These are phyloP conservation scores for Fusarium albidum DNA, from an alignment of 2,329 filamentous ascomycete species.

Conservation along the genomic window DNA sequence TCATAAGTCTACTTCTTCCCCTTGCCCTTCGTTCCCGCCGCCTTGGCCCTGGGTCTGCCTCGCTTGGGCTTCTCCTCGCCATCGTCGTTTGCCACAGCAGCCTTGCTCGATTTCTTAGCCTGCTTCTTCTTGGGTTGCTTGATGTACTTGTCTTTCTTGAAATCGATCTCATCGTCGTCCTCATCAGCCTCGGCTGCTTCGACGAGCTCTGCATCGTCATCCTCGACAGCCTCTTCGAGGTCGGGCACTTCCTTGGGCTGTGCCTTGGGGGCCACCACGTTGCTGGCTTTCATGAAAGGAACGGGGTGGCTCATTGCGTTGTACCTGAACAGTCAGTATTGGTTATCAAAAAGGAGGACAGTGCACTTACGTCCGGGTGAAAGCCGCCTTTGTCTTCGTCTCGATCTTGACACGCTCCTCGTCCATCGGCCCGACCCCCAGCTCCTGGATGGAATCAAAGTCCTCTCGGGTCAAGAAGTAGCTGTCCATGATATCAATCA, in stretches of 20 bases:
- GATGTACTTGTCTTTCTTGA: conserved; percentile 96
- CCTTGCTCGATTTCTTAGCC: conserved; percentile 54
- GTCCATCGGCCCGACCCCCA: conserved; percentile 86
- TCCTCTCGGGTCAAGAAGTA: conserved; percentile 96
- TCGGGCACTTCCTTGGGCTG: conserved; percentile 82
- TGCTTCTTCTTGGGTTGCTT: conserved; percentile 81
- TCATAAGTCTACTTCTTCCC: conserved; percentile 50
- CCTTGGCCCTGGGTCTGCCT: conserved; percentile 52
- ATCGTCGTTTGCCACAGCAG: conserved; percentile 55
- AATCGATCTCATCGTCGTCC: conserved; percentile 75
- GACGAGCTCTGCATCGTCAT: conserved; percentile 76
- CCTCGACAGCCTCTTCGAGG: conserved; percentile 94
- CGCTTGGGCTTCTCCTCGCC: conserved; percentile 59
- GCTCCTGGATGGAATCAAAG: conserved; percentile 90
- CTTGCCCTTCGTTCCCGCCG: conserved; percentile 54
- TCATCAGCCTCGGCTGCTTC: conserved; percentile 70
- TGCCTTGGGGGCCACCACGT: conserved; percentile 76
- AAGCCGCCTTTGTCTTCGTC: conserved; percentile 84
- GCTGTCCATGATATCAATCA: conserved; percentile 96
- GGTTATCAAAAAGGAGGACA: neutral
- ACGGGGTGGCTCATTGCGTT: conserved; percentile 87
- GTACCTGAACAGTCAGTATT: conserved; percentile 65
- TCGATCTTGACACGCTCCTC: conserved; percentile 81
- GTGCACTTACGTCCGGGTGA: conserved; percentile 80
- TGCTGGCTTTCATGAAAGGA: conserved; percentile 95